A percentile compares a stretch with the other conserved stretches of the same genome.
Evolutionary conservation across 495 filamentous ascomycete species (phyloP).

Genomic region (Xylaria grammica): DNA sequence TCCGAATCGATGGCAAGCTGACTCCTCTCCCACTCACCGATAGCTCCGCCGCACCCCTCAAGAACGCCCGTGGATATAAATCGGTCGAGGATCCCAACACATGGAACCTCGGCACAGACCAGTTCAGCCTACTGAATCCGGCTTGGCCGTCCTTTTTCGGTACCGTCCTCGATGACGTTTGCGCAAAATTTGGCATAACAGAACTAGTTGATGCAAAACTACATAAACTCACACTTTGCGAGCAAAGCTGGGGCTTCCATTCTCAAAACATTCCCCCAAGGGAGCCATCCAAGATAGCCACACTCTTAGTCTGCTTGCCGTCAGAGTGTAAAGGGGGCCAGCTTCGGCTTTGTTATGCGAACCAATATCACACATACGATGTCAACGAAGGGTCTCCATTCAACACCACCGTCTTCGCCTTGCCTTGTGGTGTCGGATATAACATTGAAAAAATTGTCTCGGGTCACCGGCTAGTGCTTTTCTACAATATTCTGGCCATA

Average conservation of each 20-base stretch:
- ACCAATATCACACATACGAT: background rate
- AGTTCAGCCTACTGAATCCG: background rate
- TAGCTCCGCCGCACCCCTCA: background rate
- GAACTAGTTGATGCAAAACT: background rate
- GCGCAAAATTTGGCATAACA: background rate
- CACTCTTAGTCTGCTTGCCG: background rate
- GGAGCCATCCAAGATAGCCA: background rate
- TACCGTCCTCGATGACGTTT: background rate
- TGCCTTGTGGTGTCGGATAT: background rate
- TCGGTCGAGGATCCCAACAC: background rate
- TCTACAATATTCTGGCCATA: background rate
- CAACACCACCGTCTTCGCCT: background rate
- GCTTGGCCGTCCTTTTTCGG: background rate
- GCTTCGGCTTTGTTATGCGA: background rate
- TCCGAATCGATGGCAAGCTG: background rate
- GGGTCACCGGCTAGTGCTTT: background rate
- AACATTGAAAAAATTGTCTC: background rate
- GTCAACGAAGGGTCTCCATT: background rate
- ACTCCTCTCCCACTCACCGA: background rate
- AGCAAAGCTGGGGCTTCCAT: background rate
- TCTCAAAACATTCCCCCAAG: too few relatives aligned
- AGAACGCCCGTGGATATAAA: background rate
- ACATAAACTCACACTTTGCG: background rate
- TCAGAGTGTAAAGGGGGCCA: background rate
- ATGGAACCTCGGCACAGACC: background rate